These are phyloP conservation scores for Acer campestre DNA, from an alignment of 345 rosid species.

Conservation along the genomic window DNA sequence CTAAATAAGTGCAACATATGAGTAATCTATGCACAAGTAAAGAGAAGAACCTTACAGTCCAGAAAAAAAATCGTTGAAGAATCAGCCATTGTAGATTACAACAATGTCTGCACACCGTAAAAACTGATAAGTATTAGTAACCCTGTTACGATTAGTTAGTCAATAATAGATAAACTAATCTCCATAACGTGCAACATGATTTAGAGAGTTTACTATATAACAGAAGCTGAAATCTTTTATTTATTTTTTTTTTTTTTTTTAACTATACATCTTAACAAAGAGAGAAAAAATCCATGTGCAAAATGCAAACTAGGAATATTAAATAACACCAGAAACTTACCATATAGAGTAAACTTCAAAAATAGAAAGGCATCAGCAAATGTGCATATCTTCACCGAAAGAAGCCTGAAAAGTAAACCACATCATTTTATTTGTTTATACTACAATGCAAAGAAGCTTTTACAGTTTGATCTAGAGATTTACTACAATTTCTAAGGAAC, in stretches of 20 bases:
- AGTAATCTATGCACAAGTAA: constrained; percentile 4
- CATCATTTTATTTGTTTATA: constrained; percentile 11
- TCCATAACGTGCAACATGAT: too few species aligned
- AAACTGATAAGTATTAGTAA: constrained; percentile 12
- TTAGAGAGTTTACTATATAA: not conserved
- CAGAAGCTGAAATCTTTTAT: not conserved
- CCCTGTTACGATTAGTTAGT: not conserved
- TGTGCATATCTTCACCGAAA: constrained; percentile 18
- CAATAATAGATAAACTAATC: too few species aligned
- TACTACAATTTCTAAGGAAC: constrained; percentile 1
- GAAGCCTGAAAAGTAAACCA: constrained; percentile 25
- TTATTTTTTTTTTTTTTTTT: not conserved
- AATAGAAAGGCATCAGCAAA: not conserved
- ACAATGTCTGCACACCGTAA: constrained; percentile 3
- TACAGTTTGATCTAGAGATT: not conserved
- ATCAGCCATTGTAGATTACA: constrained; percentile 7
- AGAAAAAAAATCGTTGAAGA: not conserved
- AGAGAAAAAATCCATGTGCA: not conserved
- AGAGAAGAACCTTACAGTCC: constrained; percentile 23
- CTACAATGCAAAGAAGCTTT: not conserved
- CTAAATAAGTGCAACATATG: not conserved
- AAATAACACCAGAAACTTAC: constrained; percentile 10
- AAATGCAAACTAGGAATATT: not conserved
- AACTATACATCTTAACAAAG: not conserved
- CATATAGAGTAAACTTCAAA: not conserved